A percentile compares a stretch with the other conserved stretches of the same genome.
Conservation (phyloP, 768 basidiomycete species). For the Tulasnella sp. region DNA sequence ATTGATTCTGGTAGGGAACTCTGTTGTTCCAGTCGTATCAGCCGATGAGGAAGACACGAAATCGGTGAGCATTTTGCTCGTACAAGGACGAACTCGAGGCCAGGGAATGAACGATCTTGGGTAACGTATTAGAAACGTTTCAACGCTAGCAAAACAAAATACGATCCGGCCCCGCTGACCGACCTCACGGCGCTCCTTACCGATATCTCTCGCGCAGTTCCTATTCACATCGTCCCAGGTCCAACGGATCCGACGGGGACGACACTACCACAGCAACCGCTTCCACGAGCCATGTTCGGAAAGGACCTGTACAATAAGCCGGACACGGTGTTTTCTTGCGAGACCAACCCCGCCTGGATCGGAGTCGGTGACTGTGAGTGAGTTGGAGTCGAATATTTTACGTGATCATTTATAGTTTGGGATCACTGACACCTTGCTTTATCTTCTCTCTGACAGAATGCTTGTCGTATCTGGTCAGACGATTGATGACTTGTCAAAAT, state of each 20-base stretch:
- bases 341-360: slow-evolving; percentile 86
- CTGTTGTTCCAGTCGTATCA: slow-evolving; percentile 38
- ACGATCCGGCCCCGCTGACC: slow-evolving; percentile 2
- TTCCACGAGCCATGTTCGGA: slow-evolving; percentile 88
- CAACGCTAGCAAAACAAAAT: slow-evolving; percentile 21
- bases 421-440: neutral
- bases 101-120: neutral
- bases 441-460: slow-evolving; percentile 35
- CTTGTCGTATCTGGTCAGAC: slow-evolving; percentile 89
- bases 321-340: slow-evolving; percentile 55
- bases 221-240: slow-evolving; percentile 83
- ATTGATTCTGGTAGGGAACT: slow-evolving; percentile 84
- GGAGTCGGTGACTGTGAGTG: slow-evolving; percentile 42
- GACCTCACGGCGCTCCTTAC: slow-evolving; percentile 53
- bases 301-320: slow-evolving; percentile 34
- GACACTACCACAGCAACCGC: slow-evolving; percentile 85
- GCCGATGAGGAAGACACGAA: slow-evolving; percentile 28
- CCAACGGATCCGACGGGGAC: slow-evolving; percentile 76
- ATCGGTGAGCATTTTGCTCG: slow-evolving; percentile 6
- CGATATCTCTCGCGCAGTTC: slow-evolving; percentile 66
- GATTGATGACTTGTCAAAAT: slow-evolving; percentile 90
- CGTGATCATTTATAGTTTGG: too few species aligned
- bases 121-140: slow-evolving; percentile 26
- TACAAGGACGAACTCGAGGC: neutral
- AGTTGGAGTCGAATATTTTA: slow-evolving; percentile 20